A percentile compares a stretch with the other conserved stretches of the same genome.
These are phyloP conservation scores for Lathyrus oleraceus DNA, from an alignment of 306 rosid genomes.

Conservation along the genomic window DNA sequence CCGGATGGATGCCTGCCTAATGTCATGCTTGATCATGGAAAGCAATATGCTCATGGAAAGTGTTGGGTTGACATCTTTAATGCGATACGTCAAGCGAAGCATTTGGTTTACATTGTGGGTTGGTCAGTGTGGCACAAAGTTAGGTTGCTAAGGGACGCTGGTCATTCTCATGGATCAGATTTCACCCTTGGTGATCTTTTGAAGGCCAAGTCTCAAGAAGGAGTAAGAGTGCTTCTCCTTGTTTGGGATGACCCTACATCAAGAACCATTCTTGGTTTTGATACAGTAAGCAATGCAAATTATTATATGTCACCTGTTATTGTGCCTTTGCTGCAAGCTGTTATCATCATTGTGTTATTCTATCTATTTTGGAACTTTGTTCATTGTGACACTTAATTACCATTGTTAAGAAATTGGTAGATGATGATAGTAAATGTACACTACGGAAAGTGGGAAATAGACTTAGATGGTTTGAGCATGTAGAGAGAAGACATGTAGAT, in stretches of 20 bases:
- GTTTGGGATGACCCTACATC: slow-evolving; percentile 99
- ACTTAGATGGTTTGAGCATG: too few species aligned
- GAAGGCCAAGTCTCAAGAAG: slow-evolving; percentile 86
- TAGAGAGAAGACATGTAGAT: too few species aligned
- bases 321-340: too few species aligned
- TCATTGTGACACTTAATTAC: too few species aligned
- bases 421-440: too few species aligned
- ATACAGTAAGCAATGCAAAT: slow-evolving; percentile 59
- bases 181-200: slow-evolving; percentile 73
- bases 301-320: neutral
- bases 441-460: too few species aligned
- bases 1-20: slow-evolving; percentile 81
- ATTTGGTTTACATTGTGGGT: slow-evolving; percentile 83
- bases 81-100: slow-evolving; percentile 69
- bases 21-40: slow-evolving; percentile 62
- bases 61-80: slow-evolving; percentile 88
- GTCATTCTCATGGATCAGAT: slow-evolving; percentile 37
- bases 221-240: slow-evolving; percentile 96
- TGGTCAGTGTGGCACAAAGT: slow-evolving; percentile 98
- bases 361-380: too few species aligned
- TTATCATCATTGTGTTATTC: too few species aligned
- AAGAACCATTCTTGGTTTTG: slow-evolving; percentile 81
- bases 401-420: too few species aligned
- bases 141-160: slow-evolving; percentile 67
- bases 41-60: slow-evolving; percentile 69